These are phyloP conservation scores for Sordariomycetes sp. DNA, from an alignment of 2,329 filamentous ascomycete genomes.

Conservation along the genomic window DNA sequence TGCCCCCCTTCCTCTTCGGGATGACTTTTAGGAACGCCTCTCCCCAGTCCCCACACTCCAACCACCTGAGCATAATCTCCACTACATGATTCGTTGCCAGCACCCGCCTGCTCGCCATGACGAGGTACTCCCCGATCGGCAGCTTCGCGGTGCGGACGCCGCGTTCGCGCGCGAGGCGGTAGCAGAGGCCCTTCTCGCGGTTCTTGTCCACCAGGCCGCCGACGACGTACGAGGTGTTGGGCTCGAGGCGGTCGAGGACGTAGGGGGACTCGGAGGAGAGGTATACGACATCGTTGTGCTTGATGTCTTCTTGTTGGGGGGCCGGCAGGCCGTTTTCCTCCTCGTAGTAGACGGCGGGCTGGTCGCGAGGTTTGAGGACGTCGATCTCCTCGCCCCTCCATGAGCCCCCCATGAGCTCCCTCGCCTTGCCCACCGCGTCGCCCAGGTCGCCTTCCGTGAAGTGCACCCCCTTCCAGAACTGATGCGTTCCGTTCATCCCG, in stretches of 20 bases:
- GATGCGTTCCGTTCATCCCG: constrained; percentile 58
- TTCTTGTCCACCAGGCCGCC: constrained; percentile 95
- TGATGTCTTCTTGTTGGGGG: constrained; percentile 21
- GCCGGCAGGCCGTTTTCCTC: constrained; percentile 11
- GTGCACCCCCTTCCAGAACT: constrained; percentile 67
- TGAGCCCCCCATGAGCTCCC: constrained; percentile 52
- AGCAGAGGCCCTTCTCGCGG: constrained; percentile 88
- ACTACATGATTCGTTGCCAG: constrained; percentile 92
- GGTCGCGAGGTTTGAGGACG: constrained; percentile 30
- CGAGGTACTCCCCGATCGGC: constrained; percentile 90
- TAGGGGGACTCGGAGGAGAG: constrained; percentile 86
- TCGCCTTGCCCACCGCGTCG: constrained; percentile 53
- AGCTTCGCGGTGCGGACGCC: constrained; percentile 82
- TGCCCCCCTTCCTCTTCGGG: constrained; percentile 79
- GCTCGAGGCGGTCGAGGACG: constrained; percentile 71
- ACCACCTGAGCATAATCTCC: constrained; percentile 91
- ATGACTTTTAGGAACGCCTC: constrained; percentile 81
- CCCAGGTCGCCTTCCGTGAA: constrained; percentile 69
- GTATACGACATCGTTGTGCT: constrained; percentile 55
- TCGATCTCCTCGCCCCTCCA: constrained; percentile 49
- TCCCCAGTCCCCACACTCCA: constrained; percentile 86
- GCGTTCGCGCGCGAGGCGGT: constrained; percentile 63
- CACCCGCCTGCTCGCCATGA: constrained; percentile 78
- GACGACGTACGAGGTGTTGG: constrained; percentile 84
- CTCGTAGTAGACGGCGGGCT: constrained; percentile 20